These are phyloP conservation scores for Vickermania spadyakhi DNA, from an alignment of 208 protist genomes.

Conservation along the genomic window DNA sequence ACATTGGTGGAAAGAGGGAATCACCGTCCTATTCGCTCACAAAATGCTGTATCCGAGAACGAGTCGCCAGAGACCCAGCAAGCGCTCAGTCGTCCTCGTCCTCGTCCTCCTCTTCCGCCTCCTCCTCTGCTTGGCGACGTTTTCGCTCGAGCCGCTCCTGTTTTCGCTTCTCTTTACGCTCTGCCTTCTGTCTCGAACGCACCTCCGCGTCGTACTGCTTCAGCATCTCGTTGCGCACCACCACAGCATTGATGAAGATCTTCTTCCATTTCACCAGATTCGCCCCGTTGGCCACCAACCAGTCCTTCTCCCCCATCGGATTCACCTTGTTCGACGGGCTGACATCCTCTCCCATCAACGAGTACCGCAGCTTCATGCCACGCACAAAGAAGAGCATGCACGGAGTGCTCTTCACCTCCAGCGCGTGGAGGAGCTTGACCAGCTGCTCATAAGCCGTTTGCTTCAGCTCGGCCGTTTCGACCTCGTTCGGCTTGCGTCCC, in stretches of 20 bases:
- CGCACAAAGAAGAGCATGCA: slow-evolving; percentile 68
- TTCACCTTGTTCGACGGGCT: slow-evolving; percentile 1
- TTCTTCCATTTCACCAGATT: slow-evolving; percentile 65
- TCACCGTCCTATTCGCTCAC: too few species aligned
- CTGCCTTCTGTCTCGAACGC: slow-evolving; percentile 24
- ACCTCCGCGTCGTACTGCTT: slow-evolving; percentile 48
- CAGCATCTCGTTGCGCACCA: slow-evolving; percentile 67
- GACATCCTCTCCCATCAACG: slow-evolving; percentile 12
- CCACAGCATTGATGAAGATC: slow-evolving; percentile 57
- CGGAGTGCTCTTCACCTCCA: slow-evolving; percentile 64
- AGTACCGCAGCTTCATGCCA: slow-evolving; percentile 50
- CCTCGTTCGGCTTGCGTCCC: slow-evolving; percentile 30
- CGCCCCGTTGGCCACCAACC: slow-evolving; percentile 34
- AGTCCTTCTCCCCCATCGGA: slow-evolving; percentile 18
- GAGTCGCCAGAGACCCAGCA: too few species aligned
- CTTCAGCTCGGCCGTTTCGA: slow-evolving; percentile 44
- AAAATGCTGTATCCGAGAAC: too few species aligned
- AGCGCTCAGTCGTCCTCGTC: slow-evolving; percentile 25
- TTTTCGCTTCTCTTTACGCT: slow-evolving; percentile 27
- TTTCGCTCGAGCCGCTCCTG: slow-evolving; percentile 23
- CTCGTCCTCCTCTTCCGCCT: slow-evolving; percentile 47
- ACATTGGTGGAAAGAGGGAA: too few species aligned
- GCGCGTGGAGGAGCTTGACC: slow-evolving; percentile 37
- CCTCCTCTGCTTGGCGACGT: slow-evolving; percentile 25
- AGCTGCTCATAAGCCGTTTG: slow-evolving; percentile 49